phyloP scores from a whole-genome alignment of 306 rosid genomes.

The Quercus aquifolioides region DNA sequence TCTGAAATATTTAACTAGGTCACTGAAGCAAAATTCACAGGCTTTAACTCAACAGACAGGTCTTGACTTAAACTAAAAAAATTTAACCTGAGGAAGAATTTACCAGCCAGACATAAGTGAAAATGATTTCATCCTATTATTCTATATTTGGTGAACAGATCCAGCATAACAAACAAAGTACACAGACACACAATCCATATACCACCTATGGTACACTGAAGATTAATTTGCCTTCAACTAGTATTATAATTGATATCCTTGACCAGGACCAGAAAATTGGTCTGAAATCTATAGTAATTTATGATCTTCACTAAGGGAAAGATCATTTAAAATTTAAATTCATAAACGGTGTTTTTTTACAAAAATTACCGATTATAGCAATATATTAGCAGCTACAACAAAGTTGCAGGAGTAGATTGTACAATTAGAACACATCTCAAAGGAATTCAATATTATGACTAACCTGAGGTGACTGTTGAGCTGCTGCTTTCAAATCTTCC shows the following conservation, averaged over 20 bases:
- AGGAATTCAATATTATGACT: constrained; percentile 10
- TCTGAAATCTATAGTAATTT: not conserved
- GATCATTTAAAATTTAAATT: not conserved
- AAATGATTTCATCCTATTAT: not conserved
- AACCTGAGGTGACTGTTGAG: constrained; percentile 94
- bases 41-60: not conserved
- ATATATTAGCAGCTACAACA: not conserved
- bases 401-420: not conserved
- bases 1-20: not conserved
- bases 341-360: not conserved
- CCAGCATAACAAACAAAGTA: not conserved
- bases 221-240: not conserved
- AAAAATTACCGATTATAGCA: not conserved
- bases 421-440: not conserved
- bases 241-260: not conserved
- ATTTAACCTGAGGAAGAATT: not conserved
- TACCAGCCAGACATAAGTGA: not conserved
- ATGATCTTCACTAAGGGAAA: not conserved
- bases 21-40: not conserved
- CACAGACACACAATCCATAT: not conserved
- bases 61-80: not conserved
- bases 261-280: not conserved
- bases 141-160: not conserved
- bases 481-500: constrained; percentile 88
- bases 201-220: not conserved